Evolutionary conservation across 768 basidiomycete genomes (phyloP).

Genomic region (Trametopsis cervina): DNA sequence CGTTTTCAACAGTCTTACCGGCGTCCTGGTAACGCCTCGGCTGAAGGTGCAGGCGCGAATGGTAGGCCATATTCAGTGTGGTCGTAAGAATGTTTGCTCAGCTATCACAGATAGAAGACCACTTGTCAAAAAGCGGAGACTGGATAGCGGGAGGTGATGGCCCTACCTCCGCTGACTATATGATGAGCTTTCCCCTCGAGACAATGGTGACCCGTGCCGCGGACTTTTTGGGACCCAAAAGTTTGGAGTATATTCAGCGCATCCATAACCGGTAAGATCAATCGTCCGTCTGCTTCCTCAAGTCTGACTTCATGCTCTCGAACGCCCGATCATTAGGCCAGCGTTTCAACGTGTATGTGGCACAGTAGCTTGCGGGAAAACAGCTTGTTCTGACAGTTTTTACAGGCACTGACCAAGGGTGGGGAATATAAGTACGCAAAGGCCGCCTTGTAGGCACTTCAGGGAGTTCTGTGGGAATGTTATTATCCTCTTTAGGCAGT

Average conservation of each 20-base stretch:
- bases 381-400: conserved; percentile 6
- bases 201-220: conserved; percentile 12
- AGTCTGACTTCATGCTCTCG: conserved; percentile 4
- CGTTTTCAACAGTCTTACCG: conserved; percentile 13
- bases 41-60: conserved; percentile 22
- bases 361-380: not conserved
- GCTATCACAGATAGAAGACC: conserved; percentile 31
- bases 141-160: conserved; percentile 32
- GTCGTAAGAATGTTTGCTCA: too few relatives aligned
- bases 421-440: conserved; percentile 15
- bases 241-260: conserved; percentile 30
- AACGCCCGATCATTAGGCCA: conserved; percentile 17
- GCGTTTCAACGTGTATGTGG: conserved; percentile 26
- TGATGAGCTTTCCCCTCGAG: conserved; percentile 37
- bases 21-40: conserved; percentile 20
- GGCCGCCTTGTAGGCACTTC: conserved; percentile 9
- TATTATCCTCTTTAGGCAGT: not conserved
- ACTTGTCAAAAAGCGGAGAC: conserved; percentile 23
- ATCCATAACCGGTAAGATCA: conserved; percentile 30
- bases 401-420: conserved; percentile 19
- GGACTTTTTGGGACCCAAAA: conserved; percentile 26
- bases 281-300: not conserved
- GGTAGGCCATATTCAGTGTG: too few relatives aligned
- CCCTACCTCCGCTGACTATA: conserved; percentile 38
- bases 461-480: conserved; percentile 3